Conservation (phyloP, 2,329 filamentous ascomycete species). For the Cordyceps cateniannulata region DNA sequence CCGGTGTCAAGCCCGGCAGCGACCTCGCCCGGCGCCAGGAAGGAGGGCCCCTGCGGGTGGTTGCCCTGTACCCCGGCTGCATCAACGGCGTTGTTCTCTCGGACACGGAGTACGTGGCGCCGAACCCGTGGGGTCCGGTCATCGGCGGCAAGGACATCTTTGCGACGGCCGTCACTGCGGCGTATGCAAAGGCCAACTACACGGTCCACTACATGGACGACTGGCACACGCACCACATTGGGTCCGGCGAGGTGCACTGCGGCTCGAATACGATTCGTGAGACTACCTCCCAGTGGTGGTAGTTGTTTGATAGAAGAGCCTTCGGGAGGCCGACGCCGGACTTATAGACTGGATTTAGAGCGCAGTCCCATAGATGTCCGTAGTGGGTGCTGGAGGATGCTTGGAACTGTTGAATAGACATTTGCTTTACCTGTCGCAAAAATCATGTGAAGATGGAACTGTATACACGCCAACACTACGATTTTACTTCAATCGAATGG, state of each 20-base stretch:
- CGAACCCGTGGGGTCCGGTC: constrained; percentile 7
- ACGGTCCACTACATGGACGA: constrained; percentile 9
- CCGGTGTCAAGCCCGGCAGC: neutral
- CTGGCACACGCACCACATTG: constrained; percentile 2
- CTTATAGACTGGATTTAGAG: too few relatives aligned
- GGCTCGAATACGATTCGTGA: constrained; percentile 1
- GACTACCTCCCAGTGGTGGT: constrained; percentile 5
- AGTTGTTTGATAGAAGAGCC: too few relatives aligned
- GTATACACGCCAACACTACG: too few relatives aligned
- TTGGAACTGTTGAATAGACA: too few relatives aligned
- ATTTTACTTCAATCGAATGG: too few relatives aligned
- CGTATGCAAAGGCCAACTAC: neutral
- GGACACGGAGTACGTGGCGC: constrained; percentile 2
- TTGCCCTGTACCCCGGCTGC: constrained; percentile 15
- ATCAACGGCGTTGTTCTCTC: constrained; percentile 21
- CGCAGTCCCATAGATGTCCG: too few relatives aligned
- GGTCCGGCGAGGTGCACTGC: constrained; percentile 1
- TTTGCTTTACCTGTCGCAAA: too few relatives aligned
- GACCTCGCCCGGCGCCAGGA: neutral
- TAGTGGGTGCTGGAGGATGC: too few relatives aligned
- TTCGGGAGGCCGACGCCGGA: too few relatives aligned
- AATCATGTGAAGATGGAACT: too few relatives aligned
- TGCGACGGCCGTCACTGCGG: neutral
- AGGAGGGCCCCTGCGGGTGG: neutral
- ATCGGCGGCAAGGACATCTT: constrained; percentile 4